Evolutionary conservation across 2,329 filamentous ascomycete genomes (phyloP), one percentile per base, ranked within the genome.

Genomic region (Alternaria sp.): DNA sequence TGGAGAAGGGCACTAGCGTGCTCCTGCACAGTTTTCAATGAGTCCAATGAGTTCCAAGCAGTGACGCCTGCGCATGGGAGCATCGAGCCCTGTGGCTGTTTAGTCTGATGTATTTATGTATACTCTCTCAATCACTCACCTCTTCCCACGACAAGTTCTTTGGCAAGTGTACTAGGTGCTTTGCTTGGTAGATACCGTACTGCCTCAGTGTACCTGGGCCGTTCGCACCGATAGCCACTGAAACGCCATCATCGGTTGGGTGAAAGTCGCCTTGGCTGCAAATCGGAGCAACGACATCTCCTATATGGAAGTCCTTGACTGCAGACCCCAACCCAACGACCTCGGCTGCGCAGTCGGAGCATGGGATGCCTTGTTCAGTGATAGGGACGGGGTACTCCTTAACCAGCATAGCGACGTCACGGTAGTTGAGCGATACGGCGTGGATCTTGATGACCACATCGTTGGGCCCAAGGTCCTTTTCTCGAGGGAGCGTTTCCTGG

Each of bases 371-470:
- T 26, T 60, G 43, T 5, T 62, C 52, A 14, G 44, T 26, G 20
- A 65, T 47, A 1, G 49, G 39, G 0, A 53, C 14, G 0, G 69
- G 69, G 34, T 72, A 75, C 5, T 18, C 41, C 3, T 68, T 63
- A 7, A 49, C 32, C 11, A 74, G 57, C 67, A 73, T 74, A 3
- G 65, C 73, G 11, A 68, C 46, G 20, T 75, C 73, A 30, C 73
- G 67, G 43, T 67, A 75, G 47, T 75, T 75, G 12, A 74, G 64
- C 3, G 72, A 66, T 18, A 72, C 67, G 18, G 73, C 70, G 42
- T 65, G 71, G 42, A 75, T 70, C 14, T 59, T 61, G 51, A 74
- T 63, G 26, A 74, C 39, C 2, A 75, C 68, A 24, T 71, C 67
- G 12, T 59, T 36, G 3, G 62, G 48, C 2, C 24, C 57, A 3